Evolutionary conservation across 139 green algal genomes (phyloP).

Genomic region (Micromonas commoda): DNA sequence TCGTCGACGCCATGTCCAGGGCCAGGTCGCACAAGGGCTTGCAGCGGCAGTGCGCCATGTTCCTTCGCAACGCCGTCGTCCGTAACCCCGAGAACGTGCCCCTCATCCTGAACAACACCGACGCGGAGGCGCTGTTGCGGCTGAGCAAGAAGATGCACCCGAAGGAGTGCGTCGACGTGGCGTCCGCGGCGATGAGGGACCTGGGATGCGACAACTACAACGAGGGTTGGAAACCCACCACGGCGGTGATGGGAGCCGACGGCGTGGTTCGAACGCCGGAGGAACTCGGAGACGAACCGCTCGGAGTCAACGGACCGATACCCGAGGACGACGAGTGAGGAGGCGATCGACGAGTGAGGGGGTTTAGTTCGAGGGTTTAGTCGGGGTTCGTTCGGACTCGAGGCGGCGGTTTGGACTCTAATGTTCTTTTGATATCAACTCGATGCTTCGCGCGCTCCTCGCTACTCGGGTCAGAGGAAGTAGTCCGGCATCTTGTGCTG

Average conservation of each 20-base stretch:
- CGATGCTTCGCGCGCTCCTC: too few species aligned
- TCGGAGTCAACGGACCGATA: not conserved
- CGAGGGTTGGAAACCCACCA: not conserved
- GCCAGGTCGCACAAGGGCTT: conserved; percentile 8
- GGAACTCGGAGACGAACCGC: not conserved
- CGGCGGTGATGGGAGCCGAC: conserved; percentile 10
- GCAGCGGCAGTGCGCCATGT: conserved; percentile 20
- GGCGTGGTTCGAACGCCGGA: not conserved
- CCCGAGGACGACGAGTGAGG: not conserved
- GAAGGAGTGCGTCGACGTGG: conserved; percentile 61
- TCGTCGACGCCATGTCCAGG: not conserved
- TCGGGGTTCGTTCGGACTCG: not conserved
- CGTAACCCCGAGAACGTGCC: conserved; percentile 16
- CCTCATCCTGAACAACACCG: conserved; percentile 43
- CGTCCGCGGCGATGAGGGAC: conserved; percentile 69
- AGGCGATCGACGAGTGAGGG: not conserved
- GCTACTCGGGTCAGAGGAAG: too few species aligned
- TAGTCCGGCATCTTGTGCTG: conserved; percentile 17
- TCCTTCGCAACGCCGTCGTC: not conserved
- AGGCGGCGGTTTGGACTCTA: too few species aligned
- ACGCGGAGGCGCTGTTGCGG: conserved; percentile 57
- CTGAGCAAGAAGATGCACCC: conserved; percentile 47
- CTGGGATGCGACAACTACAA: conserved; percentile 77
- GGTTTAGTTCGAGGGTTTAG: not conserved
- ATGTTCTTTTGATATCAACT: too few species aligned